A percentile compares a stretch with the other conserved stretches of the same genome.
Conservation (phyloP, 768 basidiomycete genomes). For the Paxillus involutus region DNA sequence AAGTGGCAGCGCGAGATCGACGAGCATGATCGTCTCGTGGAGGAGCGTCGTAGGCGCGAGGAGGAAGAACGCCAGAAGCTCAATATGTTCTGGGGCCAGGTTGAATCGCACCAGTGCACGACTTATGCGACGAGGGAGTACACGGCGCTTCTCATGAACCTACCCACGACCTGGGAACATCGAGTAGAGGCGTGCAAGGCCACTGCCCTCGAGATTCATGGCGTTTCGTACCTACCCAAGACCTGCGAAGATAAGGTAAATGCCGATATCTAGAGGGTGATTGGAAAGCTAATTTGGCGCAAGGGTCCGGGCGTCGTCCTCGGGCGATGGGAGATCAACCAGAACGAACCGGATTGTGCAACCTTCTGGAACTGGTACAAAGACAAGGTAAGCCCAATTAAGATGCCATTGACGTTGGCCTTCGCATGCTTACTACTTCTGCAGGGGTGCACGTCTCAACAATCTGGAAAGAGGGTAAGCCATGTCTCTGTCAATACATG, state of each 20-base stretch:
- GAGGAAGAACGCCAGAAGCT: slow-evolving; percentile 19
- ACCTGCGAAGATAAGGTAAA: slow-evolving; percentile 24
- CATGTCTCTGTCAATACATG: not conserved
- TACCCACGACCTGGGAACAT: slow-evolving; percentile 20
- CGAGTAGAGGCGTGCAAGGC: slow-evolving; percentile 25
- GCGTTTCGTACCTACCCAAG: slow-evolving; percentile 10
- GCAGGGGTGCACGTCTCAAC: slow-evolving; percentile 23
- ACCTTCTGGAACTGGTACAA: slow-evolving; percentile 28
- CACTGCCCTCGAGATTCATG: slow-evolving; percentile 26
- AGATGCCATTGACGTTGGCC: not conserved
- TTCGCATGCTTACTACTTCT: not conserved
- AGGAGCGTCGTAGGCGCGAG: slow-evolving; percentile 13
- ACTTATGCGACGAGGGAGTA: slow-evolving; percentile 30
- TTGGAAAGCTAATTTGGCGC: not conserved
- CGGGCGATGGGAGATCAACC: slow-evolving; percentile 27
- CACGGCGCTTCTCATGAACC: slow-evolving; percentile 28
- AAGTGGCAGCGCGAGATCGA: not conserved
- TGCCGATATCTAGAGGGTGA: not conserved
- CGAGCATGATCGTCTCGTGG: not conserved
- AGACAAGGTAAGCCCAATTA: slow-evolving; percentile 23
- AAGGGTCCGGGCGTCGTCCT: slow-evolving; percentile 18
- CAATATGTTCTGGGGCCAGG: slow-evolving; percentile 20
- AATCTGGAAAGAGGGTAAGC: slow-evolving; percentile 24
- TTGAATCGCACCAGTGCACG: slow-evolving; percentile 23
- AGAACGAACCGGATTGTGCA: slow-evolving; percentile 28